phyloP scores from a whole-genome alignment of 1,139 yeast species.

The Yamadazyma triangularis region DNA sequence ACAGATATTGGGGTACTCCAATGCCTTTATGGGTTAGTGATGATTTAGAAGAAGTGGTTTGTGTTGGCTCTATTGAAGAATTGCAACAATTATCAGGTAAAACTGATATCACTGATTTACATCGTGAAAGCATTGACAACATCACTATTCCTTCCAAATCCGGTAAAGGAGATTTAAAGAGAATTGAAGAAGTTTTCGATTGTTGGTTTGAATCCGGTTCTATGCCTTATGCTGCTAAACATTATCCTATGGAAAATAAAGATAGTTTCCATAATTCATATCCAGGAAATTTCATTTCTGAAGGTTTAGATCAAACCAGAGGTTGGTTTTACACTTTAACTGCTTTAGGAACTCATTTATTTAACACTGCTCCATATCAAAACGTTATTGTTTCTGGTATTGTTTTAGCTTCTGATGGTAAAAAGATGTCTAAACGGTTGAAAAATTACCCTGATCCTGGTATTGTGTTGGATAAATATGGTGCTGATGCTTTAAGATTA shows the following conservation, averaged over 20 bases:
- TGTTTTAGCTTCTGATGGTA: conserved; percentile 96
- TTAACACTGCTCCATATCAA: conserved; percentile 88
- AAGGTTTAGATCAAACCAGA: conserved; percentile 99
- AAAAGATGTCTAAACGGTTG: conserved; percentile 97
- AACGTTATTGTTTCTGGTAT: conserved; percentile 96
- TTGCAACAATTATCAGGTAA: conserved; percentile 81
- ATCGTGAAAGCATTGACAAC: conserved; percentile 87
- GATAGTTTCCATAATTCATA: conserved; percentile 71
- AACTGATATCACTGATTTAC: conserved; percentile 77
- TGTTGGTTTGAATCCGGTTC: conserved; percentile 99
- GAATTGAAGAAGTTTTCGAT: conserved; percentile 97
- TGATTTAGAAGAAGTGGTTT: conserved; percentile 86
- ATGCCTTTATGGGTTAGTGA: conserved; percentile 97
- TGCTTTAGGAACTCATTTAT: conserved; percentile 92
- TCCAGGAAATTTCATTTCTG: conserved; percentile 97
- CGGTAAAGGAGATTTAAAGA: conserved; percentile 83
- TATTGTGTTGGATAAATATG: conserved; percentile 75
- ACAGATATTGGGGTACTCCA: conserved; percentile 99
- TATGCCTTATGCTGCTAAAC: conserved; percentile 97
- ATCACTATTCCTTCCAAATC: conserved; percentile 90
- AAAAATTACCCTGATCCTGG: conserved; percentile 97
- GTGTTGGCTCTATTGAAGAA: conserved; percentile 88
- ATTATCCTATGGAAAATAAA: conserved; percentile 89
- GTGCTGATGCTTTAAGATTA: conserved; percentile 96
- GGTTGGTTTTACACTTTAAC: conserved; percentile 99